Evolutionary conservation across 2,329 filamentous ascomycete genomes (phyloP), one percentile per base, ranked within the genome.

Genomic region (Pseudogymnoascus sp.): DNA sequence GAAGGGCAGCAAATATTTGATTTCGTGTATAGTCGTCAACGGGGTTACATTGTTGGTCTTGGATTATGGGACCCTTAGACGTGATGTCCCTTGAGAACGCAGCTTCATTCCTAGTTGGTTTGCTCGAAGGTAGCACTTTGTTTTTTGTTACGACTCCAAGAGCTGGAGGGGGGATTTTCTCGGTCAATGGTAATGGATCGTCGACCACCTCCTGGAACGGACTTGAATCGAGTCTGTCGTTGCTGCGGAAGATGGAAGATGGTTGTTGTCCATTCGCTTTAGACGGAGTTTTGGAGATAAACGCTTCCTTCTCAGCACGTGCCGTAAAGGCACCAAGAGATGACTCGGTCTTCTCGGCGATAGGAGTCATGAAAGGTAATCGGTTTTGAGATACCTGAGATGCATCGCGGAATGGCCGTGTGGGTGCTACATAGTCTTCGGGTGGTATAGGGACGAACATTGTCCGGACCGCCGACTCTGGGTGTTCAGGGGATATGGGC

Each of bases 341-440:
- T 10, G 88, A 89, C 75, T 99, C 95, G 0, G 95, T 99, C 70
- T 91, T 88, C 75, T 99, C 95, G 1, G 95, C 93, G 68, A 99
- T 99, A 1, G 95, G 95, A 0, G 95, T 99, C 95, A 99, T 97
- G 74, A 97, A 99, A 2, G 93, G 95, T 9, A 97, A 80, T 62
- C 93, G 88, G 75, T 93, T 96, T 71, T 97, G 96, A 65, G 92
- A 91, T 75, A 88, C 82, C 73, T 92, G 83, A 37, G 79, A 83
- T 72, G 91, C 85, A 75, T 96, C 90, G 72, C 92, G 87, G 80
- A 89, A 96, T 64, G 90, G 89, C 59, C 88, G 83, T 63, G 83
- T 88, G 17, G 91, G 88, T 50, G 90, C 85, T 68, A 93, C 86
- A 73, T 92, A 96, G 74, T 96, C 91, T 72, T 96, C 91, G 0